Base-by-base conservation (phyloP, 495 filamentous ascomycete genomes). In the Hypoxylon intermedium region DNA sequence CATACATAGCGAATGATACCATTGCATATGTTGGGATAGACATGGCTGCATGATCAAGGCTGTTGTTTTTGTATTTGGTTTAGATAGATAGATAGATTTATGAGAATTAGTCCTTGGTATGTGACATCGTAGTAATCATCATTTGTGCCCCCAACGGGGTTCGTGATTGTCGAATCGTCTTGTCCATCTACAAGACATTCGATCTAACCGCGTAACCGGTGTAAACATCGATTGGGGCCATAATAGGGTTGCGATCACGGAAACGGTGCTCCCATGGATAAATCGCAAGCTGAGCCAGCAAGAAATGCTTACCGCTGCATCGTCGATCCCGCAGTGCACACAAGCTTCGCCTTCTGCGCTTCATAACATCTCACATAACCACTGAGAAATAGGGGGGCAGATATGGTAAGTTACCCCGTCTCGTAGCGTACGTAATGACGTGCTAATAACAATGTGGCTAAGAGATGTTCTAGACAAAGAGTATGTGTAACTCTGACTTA, bases 1-100 rank as follows among this genome's bases (percentile, higher is more conserved):
- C 38, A 62, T 58, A 21, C 38, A 62, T 58, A 57, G 52, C 63
- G 52, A 62, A 66, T 53, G 52, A 53, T 58, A 54, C 52, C 63
- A 57, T 47, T 26, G 43, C 45, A 56, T 51, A 51, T 44, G 15
- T 30, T 42, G 31, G 2, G 42, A 49, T 49, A 57, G 41, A 44
- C 34, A 48, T 18, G 24, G 37, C 19, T 36, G 13, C 20, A 13
- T 6, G 13, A n/a, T 11, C 44, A 31, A 44, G 23, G 43, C 19
- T 19, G n/a, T 13, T 3, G 1, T 13, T 31, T 45, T 51, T 50
- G n/a, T n/a, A n/a, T n/a, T n/a, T n/a, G n/a, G n/a, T n/a, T n/a
- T n/a, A n/a, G n/a, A n/a, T n/a, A n/a, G n/a, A n/a, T 20, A 26
- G 28, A 9, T 44, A 23, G 15, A 1, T 41, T 45, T 54, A 51